Conservation (phyloP, 1,284 basidiomycete genomes). For the Chiua sp. region DNA sequence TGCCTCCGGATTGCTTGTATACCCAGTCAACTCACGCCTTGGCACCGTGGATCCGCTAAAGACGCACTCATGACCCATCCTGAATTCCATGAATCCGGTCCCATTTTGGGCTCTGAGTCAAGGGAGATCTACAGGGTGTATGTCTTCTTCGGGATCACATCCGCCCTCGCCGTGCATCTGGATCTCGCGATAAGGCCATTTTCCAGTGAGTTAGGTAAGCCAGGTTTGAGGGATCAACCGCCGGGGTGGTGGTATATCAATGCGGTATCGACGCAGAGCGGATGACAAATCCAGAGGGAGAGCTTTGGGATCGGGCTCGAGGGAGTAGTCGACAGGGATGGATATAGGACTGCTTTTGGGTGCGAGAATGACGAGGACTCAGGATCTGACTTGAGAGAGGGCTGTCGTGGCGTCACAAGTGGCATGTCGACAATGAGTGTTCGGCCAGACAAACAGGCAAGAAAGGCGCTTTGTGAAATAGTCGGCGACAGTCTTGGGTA, state of each 20-base stretch:
- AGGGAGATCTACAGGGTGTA: conserved; percentile 81
- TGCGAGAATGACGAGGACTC: conserved; percentile 63
- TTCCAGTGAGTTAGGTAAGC: conserved; percentile 91
- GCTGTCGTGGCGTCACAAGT: conserved; percentile 76
- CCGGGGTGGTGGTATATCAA: conserved; percentile 89
- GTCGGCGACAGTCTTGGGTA: conserved; percentile 79
- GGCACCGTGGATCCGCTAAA: conserved; percentile 66
- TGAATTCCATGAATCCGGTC: conserved; percentile 85
- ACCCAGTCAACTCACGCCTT: too few relatives aligned
- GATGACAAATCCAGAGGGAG: conserved; percentile 83
- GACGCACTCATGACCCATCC: conserved; percentile 82
- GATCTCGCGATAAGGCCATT: conserved; percentile 88
- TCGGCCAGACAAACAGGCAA: neutral
- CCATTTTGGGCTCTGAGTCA: conserved; percentile 81
- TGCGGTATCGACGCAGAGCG: conserved; percentile 89
- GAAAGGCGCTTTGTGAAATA: conserved; percentile 82
- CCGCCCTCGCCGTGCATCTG: conserved; percentile 80
- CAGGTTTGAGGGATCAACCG: conserved; percentile 89
- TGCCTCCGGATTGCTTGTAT: too few relatives aligned
- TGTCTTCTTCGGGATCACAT: conserved; percentile 93
- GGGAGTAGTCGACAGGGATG: conserved; percentile 91
- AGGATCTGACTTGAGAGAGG: conserved; percentile 75
- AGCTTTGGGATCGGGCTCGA: conserved; percentile 89
- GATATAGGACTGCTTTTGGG: conserved; percentile 62
- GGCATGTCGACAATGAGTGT: conserved; percentile 29